Evolutionary conservation across 805 yeast species (phyloP), one percentile per base, ranked within the genome.

Genomic region (Kazachstania bromeliacearum): DNA sequence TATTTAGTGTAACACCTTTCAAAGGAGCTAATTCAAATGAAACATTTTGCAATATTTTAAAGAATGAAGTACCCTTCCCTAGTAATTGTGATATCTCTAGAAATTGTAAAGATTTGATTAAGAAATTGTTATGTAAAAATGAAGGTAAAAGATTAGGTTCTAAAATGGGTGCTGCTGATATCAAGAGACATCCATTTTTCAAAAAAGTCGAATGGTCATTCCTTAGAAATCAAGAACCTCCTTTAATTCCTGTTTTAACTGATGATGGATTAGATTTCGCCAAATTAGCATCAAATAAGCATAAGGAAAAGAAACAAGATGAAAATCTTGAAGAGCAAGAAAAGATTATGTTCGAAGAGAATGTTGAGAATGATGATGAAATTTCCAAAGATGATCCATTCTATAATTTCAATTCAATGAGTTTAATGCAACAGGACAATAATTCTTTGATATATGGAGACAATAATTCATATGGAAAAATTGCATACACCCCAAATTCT

Each of bases 181-280:
- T 92, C 36, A 92, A 92, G 55, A 75, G 73, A 37, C 98, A 92
- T 58, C 77, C 85, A 0, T 92, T 88, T 48, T 92, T 92, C 70
- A 89, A 87, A 56, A 80, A 67, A 47, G 78, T 85, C 1, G 95
- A 87, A 55, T 92, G 99, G 99, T 97, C 98, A 0, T 66, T 92
- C 42, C 64, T 92, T 40, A 71, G 97, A 48, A 83, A 92, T 59
- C 89, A 81, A 55, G 80, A 81, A 40, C 97, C 99, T 1, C 99
- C 99, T 13, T 79, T 92, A 77, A 79, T 92, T 14, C 99, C 99
- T 0, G 80, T 81, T 0, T 68, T 85, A 31, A 66, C 74, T 3
- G 67, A 67, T 36, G 57, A 64, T 42, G 75, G 68, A 15, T 56
- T 68, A 10, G 80, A 75, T 36, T 71, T 74, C 35, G 60, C 68